A percentile compares a stretch with the other conserved stretches of the same genome.
Conservation (phyloP, 2,329 filamentous ascomycete genomes). For the Stromatinia cepivora region DNA sequence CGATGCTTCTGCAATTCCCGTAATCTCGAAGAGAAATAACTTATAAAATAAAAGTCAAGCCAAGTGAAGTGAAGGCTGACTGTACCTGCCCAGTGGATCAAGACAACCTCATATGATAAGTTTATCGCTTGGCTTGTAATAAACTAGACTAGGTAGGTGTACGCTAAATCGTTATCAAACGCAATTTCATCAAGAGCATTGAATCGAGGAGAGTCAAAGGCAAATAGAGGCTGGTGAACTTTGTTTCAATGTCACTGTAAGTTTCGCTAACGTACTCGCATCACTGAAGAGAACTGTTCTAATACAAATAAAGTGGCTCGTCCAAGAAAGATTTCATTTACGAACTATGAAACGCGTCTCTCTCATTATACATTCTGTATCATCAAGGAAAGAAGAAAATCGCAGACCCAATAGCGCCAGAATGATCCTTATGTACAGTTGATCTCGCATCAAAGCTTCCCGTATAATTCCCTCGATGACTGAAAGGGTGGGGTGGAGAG, state of each 20-base stretch:
- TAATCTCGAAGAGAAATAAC: neutral
- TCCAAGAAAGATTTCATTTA: slow-evolving; percentile 3
- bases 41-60: slow-evolving; percentile 9
- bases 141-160: neutral
- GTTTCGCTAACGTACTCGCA: neutral
- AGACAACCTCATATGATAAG: neutral
- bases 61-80: slow-evolving; percentile 5
- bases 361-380: slow-evolving; percentile 34
- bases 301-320: neutral
- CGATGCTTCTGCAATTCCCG: neutral
- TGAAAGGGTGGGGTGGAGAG: neutral
- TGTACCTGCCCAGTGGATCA: neutral
- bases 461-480: slow-evolving; percentile 13
- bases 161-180: slow-evolving; percentile 5
- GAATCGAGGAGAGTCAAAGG: neutral
- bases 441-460: slow-evolving; percentile 22
- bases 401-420: slow-evolving; percentile 39
- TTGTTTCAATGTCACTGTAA: slow-evolving; percentile 11
- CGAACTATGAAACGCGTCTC: slow-evolving; percentile 18
- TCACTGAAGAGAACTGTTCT: neutral
- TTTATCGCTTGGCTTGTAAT: slow-evolving; percentile 4
- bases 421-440: slow-evolving; percentile 40
- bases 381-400: slow-evolving; percentile 30
- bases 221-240: neutral
- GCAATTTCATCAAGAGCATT: slow-evolving; percentile 1